Percentiles rank a stretch among this genome's conserved stretches.
phyloP scores from a whole-genome alignment of 208 protist genomes.

The Angomonas deanei region DNA sequence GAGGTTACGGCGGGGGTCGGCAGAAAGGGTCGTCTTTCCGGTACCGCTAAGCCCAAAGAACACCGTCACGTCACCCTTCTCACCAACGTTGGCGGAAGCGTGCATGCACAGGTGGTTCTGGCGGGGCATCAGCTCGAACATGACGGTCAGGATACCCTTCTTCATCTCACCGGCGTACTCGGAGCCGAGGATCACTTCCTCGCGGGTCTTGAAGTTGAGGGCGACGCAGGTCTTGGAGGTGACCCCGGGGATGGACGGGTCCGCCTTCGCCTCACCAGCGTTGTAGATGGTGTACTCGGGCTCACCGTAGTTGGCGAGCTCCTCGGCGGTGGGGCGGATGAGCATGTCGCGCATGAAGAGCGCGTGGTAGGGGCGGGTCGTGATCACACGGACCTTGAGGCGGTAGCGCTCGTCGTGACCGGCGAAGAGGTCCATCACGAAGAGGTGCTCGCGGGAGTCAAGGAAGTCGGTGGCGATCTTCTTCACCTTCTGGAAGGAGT shows the following conservation, averaged over 20 bases:
- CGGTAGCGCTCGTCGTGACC: slow-evolving; percentile 90
- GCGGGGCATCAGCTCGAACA: slow-evolving; percentile 95
- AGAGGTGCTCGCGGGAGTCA: slow-evolving; percentile 87
- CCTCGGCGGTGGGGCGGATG: slow-evolving; percentile 88
- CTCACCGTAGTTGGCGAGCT: slow-evolving; percentile 90
- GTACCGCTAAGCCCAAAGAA: slow-evolving; percentile 92
- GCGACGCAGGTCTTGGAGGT: slow-evolving; percentile 63
- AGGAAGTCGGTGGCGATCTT: slow-evolving; percentile 91
- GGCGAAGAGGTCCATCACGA: slow-evolving; percentile 93
- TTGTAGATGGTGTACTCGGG: slow-evolving; percentile 96
- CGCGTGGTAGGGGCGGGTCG: slow-evolving; percentile 92
- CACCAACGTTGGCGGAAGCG: slow-evolving; percentile 87
- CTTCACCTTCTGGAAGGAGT: slow-evolving; percentile 90
- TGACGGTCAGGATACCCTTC: slow-evolving; percentile 96
- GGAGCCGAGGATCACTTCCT: slow-evolving; percentile 94
- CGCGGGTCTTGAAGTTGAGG: slow-evolving; percentile 78
- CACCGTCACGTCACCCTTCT: slow-evolving; percentile 64
- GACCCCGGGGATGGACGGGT: slow-evolving; percentile 85
- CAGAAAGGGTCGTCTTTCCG: slow-evolving; percentile 92
- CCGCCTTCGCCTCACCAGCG: slow-evolving; percentile 87
- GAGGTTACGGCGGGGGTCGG: slow-evolving; percentile 76
- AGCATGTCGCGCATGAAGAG: slow-evolving; percentile 97
- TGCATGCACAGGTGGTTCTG: slow-evolving; percentile 92
- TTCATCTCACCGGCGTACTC: slow-evolving; percentile 98
- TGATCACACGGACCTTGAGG: slow-evolving; percentile 93